Conservation (phyloP, 2,329 filamentous ascomycete species). For the Aspergillus candidus region DNA sequence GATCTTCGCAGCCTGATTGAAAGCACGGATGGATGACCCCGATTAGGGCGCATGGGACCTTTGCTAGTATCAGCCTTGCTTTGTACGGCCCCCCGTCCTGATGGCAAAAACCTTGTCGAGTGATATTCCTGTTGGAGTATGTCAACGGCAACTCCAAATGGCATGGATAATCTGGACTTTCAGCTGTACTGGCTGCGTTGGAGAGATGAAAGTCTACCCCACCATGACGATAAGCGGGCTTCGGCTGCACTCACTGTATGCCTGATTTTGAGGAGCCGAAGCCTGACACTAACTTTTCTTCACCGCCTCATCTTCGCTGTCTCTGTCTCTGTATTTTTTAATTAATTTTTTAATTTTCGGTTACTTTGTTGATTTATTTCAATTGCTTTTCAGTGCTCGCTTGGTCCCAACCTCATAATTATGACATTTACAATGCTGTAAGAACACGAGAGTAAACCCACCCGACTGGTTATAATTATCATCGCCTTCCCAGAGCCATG, state of each 20-base stretch:
- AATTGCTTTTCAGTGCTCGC: not conserved
- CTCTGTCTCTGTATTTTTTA: no score
- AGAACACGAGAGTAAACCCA: no score
- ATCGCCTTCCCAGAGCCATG: conserved; percentile 10
- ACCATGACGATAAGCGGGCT: conserved; percentile 6
- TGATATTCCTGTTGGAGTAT: not conserved
- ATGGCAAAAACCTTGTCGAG: not conserved
- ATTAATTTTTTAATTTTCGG: no score
- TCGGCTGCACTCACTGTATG: conserved; percentile 1
- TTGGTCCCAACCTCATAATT: no score
- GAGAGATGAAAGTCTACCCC: not conserved
- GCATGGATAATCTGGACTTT: not conserved
- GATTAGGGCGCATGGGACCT: no score
- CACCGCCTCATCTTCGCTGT: not conserved
- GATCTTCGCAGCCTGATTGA: no score
- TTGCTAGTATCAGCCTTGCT: not conserved
- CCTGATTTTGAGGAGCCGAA: not conserved
- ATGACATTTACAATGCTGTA: no score
- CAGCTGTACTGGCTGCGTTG: not conserved
- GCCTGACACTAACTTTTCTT: not conserved
- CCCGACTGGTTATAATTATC: not conserved
- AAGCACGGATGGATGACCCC: no score
- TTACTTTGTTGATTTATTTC: not conserved
- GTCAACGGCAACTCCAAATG: not conserved
- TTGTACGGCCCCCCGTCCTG: not conserved